A percentile compares a stretch with the other conserved stretches of the same genome.
Evolutionary conservation across 768 basidiomycete genomes (phyloP).

Genomic region (Pleurotus platypus): DNA sequence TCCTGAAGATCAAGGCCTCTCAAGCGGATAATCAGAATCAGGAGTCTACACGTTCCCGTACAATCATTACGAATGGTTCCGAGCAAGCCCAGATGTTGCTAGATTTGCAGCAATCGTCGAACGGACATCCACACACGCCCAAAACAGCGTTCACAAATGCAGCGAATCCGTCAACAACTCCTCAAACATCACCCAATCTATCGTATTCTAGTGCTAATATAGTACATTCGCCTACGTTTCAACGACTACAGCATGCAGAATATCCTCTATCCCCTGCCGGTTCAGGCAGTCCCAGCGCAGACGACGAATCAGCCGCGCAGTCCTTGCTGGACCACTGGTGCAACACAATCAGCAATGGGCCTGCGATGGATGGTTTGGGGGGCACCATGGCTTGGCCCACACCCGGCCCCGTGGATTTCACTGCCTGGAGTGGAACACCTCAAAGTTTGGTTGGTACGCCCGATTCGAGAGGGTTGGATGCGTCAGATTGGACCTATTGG

Average conservation of each 20-base stretch:
- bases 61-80: conserved; percentile 17
- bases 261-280: conserved; percentile 56
- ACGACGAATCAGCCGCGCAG: conserved; percentile 76
- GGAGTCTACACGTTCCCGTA: conserved; percentile 10
- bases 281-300: conserved; percentile 68
- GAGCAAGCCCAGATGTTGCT: conserved; percentile 49
- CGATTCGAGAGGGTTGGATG: conserved; percentile 51
- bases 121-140: conserved; percentile 12
- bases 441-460: conserved; percentile 28
- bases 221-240: conserved; percentile 52
- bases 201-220: conserved; percentile 22
- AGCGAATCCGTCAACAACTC: conserved; percentile 18
- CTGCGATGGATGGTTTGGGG: conserved; percentile 48
- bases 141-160: conserved; percentile 11
- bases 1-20: conserved; percentile 66
- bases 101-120: conserved; percentile 39
- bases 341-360: conserved; percentile 65
- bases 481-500: conserved; percentile 78
- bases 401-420: conserved; percentile 50
- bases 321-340: conserved; percentile 83
- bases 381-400: conserved; percentile 59
- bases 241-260: conserved; percentile 51
- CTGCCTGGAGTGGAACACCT: conserved; percentile 54
- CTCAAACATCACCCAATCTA: conserved; percentile 20
- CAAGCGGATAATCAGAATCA: conserved; percentile 42